Percentiles rank a stretch among this genome's conserved stretches.
phyloP scores from a whole-genome alignment of 768 basidiomycete genomes.

The Pisolithus microcarpus region DNA sequence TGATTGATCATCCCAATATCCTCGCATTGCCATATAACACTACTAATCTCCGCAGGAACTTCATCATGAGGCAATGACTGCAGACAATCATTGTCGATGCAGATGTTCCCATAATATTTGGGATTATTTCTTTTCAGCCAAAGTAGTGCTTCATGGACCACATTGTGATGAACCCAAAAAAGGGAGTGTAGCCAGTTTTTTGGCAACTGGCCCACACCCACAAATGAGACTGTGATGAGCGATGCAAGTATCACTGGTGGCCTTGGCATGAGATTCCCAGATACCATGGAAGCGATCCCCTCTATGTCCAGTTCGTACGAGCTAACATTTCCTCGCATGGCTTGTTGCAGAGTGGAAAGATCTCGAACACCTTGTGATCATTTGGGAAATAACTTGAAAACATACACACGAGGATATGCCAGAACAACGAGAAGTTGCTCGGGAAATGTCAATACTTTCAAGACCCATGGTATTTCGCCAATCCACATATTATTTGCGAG shows the following conservation, averaged over 20 bases:
- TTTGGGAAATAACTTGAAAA: not conserved
- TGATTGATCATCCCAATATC: no score
- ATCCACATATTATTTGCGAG: not conserved
- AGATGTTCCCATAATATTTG: slow-evolving; percentile 24
- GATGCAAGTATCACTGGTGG: slow-evolving; percentile 22
- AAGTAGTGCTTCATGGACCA: slow-evolving; percentile 23
- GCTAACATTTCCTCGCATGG: slow-evolving; percentile 32
- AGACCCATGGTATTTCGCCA: not conserved
- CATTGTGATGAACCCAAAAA: slow-evolving; percentile 26
- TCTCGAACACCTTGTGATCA: not conserved
- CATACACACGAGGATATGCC: not conserved
- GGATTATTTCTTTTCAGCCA: slow-evolving; percentile 34
- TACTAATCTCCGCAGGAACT: slow-evolving; percentile 27
- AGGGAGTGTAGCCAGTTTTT: slow-evolving; percentile 21
- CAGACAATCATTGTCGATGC: slow-evolving; percentile 15
- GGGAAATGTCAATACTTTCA: not conserved
- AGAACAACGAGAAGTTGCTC: not conserved
- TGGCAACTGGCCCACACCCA: slow-evolving; percentile 25
- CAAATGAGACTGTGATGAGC: slow-evolving; percentile 29
- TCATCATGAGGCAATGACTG: slow-evolving; percentile 25
- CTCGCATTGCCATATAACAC: no score
- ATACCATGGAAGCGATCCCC: slow-evolving; percentile 27
- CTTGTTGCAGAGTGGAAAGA: not conserved
- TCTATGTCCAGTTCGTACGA: slow-evolving; percentile 22
- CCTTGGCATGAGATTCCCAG: slow-evolving; percentile 30